These are phyloP conservation scores for Fusarium guadeloupense DNA, from an alignment of 2,329 filamentous ascomycete genomes.

Conservation along the genomic window DNA sequence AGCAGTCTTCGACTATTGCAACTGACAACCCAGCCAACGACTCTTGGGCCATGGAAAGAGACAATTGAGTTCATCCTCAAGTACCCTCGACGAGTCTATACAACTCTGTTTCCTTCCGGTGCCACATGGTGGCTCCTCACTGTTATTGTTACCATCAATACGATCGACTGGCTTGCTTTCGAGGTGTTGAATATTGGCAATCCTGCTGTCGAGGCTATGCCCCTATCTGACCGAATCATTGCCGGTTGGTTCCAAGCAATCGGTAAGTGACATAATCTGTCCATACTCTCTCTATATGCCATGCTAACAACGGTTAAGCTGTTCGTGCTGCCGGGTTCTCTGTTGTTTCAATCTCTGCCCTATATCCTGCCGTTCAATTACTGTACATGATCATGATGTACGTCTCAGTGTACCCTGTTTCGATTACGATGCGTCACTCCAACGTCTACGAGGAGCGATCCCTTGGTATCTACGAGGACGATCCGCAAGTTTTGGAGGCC, in stretches of 20 bases:
- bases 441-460: conserved; percentile 78
- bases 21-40: conserved; percentile 49
- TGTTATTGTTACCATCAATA: conserved; percentile 68
- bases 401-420: conserved; percentile 69
- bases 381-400: conserved; percentile 74
- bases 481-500: conserved; percentile 42
- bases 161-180: conserved; percentile 72
- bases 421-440: conserved; percentile 72
- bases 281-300: neutral
- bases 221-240: conserved; percentile 63
- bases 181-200: conserved; percentile 73
- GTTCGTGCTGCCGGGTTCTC: conserved; percentile 74
- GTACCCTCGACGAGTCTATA: conserved; percentile 68
- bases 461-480: conserved; percentile 65
- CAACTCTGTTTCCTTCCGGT: conserved; percentile 69
- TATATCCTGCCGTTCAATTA: conserved; percentile 67
- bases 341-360: conserved; percentile 66
- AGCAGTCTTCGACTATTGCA: conserved; percentile 54
- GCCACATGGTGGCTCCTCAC: conserved; percentile 74
- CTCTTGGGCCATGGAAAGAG: conserved; percentile 54
- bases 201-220: conserved; percentile 60
- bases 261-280: conserved; percentile 48
- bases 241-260: conserved; percentile 73
- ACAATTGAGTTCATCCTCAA: conserved; percentile 64
- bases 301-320: conserved; percentile 49